Percentiles rank a stretch among this genome's conserved stretches.
Conservation (phyloP, 2,329 filamentous ascomycete species). For the Dothistroma pini region DNA sequence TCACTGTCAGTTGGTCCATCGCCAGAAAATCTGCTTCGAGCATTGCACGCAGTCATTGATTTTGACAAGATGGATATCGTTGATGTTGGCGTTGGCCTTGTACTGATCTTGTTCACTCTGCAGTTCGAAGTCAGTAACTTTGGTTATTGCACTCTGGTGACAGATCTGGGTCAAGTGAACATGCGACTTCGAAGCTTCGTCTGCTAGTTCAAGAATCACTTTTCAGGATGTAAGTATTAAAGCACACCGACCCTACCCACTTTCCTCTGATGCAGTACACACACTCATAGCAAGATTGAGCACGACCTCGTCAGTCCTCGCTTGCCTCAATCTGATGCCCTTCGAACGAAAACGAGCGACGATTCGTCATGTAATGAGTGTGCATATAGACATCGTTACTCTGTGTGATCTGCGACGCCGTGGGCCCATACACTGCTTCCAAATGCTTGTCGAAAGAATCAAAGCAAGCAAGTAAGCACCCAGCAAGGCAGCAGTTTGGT, state of each 20-base stretch:
- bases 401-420: not conserved
- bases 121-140: too few relatives aligned
- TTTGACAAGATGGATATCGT: too few relatives aligned
- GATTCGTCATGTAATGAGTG: constrained; percentile 1
- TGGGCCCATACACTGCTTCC: not conserved
- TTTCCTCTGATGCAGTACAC: not conserved
- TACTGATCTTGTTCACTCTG: too few relatives aligned
- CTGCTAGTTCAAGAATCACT: not conserved
- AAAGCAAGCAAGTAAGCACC: not conserved
- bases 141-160: too few relatives aligned
- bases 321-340: not conserved
- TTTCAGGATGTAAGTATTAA: not conserved
- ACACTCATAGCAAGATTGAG: not conserved
- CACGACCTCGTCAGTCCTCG: not conserved
- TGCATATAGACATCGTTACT: constrained; percentile 7
- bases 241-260: not conserved
- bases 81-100: too few relatives aligned
- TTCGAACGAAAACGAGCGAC: not conserved
- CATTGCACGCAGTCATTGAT: too few relatives aligned
- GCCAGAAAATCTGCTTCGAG: too few relatives aligned
- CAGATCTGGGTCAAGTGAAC: too few relatives aligned
- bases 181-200: too few relatives aligned
- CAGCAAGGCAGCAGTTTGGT: too few relatives aligned
- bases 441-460: not conserved
- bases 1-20: too few relatives aligned